These are phyloP conservation scores for Ustilago bromivora DNA, from an alignment of 1,284 basidiomycete species.

Conservation along the genomic window DNA sequence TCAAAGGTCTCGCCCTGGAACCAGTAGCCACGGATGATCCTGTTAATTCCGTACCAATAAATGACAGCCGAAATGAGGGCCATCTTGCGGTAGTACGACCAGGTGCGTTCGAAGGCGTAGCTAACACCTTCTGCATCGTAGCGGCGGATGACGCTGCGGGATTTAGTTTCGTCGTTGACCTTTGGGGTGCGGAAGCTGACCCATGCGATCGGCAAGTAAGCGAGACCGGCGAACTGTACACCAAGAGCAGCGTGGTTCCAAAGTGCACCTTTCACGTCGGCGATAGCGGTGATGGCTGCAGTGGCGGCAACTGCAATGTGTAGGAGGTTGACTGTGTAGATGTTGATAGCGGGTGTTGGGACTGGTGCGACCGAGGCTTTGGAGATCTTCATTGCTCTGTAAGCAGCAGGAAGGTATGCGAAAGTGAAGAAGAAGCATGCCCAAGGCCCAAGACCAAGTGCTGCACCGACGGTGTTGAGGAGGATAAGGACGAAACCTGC, in stretches of 20 bases:
- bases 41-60: conserved; percentile 58
- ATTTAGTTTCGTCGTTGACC: conserved; percentile 36
- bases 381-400: conserved; percentile 37
- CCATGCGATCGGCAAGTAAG: conserved; percentile 38
- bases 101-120: conserved; percentile 56
- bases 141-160: conserved; percentile 34
- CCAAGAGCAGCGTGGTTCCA: conserved; percentile 38
- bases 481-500: conserved; percentile 34
- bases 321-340: conserved; percentile 46
- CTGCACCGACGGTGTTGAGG: conserved; percentile 41
- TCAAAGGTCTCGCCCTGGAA: conserved; percentile 27
- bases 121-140: conserved; percentile 54
- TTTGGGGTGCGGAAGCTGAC: conserved; percentile 45
- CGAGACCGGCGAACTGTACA: conserved; percentile 37
- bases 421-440: conserved; percentile 29
- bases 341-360: conserved; percentile 41
- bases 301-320: conserved; percentile 20
- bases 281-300: conserved; percentile 25
- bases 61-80: conserved; percentile 41
- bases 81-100: conserved; percentile 57
- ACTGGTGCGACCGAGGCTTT: conserved; percentile 41
- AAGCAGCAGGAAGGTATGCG: conserved; percentile 35
- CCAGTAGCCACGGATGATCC: conserved; percentile 31
- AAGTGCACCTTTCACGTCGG: conserved; percentile 10
- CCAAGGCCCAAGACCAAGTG: conserved; percentile 41